Evolutionary conservation across 2,329 filamentous ascomycete genomes (phyloP).

Genomic region (Ceratocystis destructans): DNA sequence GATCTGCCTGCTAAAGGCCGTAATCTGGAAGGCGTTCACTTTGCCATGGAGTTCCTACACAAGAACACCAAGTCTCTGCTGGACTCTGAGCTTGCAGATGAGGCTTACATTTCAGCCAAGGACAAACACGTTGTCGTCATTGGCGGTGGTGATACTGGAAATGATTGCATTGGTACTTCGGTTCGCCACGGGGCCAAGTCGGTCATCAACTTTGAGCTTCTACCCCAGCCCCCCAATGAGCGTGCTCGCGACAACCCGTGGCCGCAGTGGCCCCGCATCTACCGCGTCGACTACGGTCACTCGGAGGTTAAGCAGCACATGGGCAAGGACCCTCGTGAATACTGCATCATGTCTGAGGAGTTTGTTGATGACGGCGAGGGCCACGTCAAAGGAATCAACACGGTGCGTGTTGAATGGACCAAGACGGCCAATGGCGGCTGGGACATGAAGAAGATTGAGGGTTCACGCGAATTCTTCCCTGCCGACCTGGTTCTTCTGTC

Average conservation of each 20-base stretch:
- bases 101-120: constrained; percentile 83
- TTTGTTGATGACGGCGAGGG: constrained; percentile 82
- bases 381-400: constrained; percentile 91
- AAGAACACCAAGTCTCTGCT: constrained; percentile 96
- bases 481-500: constrained; percentile 87
- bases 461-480: constrained; percentile 89
- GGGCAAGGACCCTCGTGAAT: constrained; percentile 91
- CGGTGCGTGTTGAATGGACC: constrained; percentile 89
- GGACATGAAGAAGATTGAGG: constrained; percentile 97
- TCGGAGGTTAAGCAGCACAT: constrained; percentile 91
- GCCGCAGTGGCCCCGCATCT: constrained; percentile 96
- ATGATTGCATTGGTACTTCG: constrained; percentile 94
- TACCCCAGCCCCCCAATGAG: constrained; percentile 82
- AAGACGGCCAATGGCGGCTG: constrained; percentile 78
- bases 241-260: constrained; percentile 91
- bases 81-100: constrained; percentile 74
- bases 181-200: constrained; percentile 92
- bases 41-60: constrained; percentile 94
- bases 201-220: constrained; percentile 88
- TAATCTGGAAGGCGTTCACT: constrained; percentile 81
- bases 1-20: constrained; percentile 84
- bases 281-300: constrained; percentile 97
- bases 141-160: constrained; percentile 93
- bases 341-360: constrained; percentile 95
- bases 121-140: constrained; percentile 94